phyloP scores from a whole-genome alignment of 805 yeast species.

The Metschnikowia bowlesiae region DNA sequence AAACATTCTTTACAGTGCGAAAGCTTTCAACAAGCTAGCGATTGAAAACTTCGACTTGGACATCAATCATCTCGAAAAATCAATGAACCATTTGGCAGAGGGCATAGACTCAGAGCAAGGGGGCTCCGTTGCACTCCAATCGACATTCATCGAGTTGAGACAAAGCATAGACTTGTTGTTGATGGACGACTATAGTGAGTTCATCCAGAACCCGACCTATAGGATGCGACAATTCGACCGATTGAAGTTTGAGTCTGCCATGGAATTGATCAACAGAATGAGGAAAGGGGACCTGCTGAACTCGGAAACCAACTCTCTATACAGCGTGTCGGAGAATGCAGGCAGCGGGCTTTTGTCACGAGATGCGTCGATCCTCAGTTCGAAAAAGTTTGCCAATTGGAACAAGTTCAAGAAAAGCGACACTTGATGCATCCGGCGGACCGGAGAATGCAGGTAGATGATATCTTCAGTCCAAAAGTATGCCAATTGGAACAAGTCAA shows the following conservation, averaged over 20 bases:
- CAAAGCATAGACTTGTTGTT: constrained; percentile 74
- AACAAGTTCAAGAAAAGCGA: constrained; percentile 21
- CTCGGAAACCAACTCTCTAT: constrained; percentile 10
- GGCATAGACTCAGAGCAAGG: constrained; percentile 20
- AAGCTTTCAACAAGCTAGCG: constrained; percentile 55
- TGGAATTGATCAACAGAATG: constrained; percentile 53
- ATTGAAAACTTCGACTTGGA: constrained; percentile 74
- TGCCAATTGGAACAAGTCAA: too few species aligned
- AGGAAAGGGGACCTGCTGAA: constrained; percentile 18
- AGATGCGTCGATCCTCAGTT: constrained; percentile 17
- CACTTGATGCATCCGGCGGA: neutral
- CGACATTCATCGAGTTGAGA: constrained; percentile 73
- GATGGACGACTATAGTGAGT: constrained; percentile 60
- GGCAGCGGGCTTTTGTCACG: constrained; percentile 11
- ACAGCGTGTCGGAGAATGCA: constrained; percentile 6
- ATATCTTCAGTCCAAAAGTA: too few species aligned
- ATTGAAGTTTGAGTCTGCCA: constrained; percentile 69
- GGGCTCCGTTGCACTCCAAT: constrained; percentile 52
- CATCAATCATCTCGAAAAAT: constrained; percentile 66
- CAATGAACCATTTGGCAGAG: constrained; percentile 36
- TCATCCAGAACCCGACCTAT: constrained; percentile 44
- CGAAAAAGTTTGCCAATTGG: constrained; percentile 32
- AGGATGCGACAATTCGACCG: constrained; percentile 60
- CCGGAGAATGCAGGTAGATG: too few species aligned
- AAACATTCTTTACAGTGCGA: constrained; percentile 52